Evolutionary conservation across 306 rosid genomes (phyloP).

Genomic region (Trifolium subterraneum): DNA sequence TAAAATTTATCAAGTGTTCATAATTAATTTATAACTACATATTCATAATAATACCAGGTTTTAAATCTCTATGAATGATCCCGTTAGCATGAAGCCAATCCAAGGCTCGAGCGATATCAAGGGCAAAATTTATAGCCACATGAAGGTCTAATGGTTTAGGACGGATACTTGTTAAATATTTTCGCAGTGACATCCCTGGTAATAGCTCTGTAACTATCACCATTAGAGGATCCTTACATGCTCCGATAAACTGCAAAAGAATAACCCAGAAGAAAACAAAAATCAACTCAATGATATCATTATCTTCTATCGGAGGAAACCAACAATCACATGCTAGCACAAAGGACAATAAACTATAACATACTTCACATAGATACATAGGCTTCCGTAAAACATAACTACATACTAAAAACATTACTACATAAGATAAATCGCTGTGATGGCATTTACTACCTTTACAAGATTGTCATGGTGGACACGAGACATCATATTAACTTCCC

Average conservation of each 20-base stretch:
- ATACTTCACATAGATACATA: not conserved
- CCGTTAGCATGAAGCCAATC: constrained; percentile 98
- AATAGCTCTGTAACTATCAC: constrained; percentile 95
- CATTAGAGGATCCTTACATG: constrained; percentile 96
- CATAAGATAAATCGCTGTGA: constrained; percentile 8
- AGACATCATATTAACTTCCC: constrained; percentile 97
- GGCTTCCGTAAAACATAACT: constrained; percentile 12
- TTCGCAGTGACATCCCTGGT: constrained; percentile 97
- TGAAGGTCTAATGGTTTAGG: constrained; percentile 67
- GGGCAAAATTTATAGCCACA: constrained; percentile 75
- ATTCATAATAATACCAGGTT: constrained; percentile 71
- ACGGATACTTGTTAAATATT: constrained; percentile 71
- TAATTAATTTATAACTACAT: not conserved
- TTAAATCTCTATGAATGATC: constrained; percentile 95
- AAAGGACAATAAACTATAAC: not conserved
- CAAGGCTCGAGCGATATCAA: constrained; percentile 93
- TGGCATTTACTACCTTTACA: constrained; percentile 80
- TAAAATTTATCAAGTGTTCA: not conserved
- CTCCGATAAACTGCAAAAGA: constrained; percentile 86
- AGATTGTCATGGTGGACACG: constrained; percentile 94
- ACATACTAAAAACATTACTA: constrained; percentile 11
- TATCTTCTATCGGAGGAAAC: constrained; percentile 34
- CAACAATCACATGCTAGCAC: constrained; percentile 5
- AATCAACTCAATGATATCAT: constrained; percentile 26
- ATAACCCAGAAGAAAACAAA: not conserved